Evolutionary conservation across 2,329 filamentous ascomycete genomes (phyloP).

Genomic region (Diaporthe caulivora): DNA sequence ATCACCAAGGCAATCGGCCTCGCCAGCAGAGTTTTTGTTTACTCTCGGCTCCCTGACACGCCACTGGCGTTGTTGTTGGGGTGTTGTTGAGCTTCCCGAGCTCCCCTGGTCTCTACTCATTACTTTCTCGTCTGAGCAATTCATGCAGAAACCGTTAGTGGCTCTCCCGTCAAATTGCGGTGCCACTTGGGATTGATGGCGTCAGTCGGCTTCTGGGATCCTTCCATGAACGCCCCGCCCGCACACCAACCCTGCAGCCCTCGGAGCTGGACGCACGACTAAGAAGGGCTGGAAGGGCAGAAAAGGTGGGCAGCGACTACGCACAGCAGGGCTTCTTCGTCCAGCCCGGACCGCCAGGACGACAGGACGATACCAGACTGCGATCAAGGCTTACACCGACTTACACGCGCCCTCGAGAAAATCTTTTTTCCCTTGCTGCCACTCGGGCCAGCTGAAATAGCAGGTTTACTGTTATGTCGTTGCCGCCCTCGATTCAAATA

Average conservation of each 20-base stretch:
- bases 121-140: constrained; percentile 37
- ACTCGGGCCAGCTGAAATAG: neutral
- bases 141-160: constrained; percentile 42
- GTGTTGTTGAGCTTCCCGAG: constrained; percentile 33
- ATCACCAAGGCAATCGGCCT: constrained; percentile 23
- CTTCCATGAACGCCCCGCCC: constrained; percentile 25
- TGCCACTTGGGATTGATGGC: constrained; percentile 41
- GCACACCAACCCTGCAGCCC: constrained; percentile 11
- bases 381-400: constrained; percentile 37
- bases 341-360: constrained; percentile 13
- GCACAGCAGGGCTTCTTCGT: constrained; percentile 19
- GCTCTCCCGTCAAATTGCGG: constrained; percentile 42
- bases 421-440: neutral
- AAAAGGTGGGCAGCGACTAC: constrained; percentile 9
- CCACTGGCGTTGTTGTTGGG: constrained; percentile 12
- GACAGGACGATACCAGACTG: constrained; percentile 21
- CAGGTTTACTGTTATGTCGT: neutral
- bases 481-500: neutral
- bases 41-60: constrained; percentile 17
- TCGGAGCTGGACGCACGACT: constrained; percentile 11
- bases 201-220: constrained; percentile 37
- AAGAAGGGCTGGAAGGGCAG: neutral
- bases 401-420: constrained; percentile 13
- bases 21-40: constrained; percentile 17
- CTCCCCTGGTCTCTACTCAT: constrained; percentile 25